Conservation (phyloP, 371 early-diverging fungal species). For the Mucor sp. region DNA sequence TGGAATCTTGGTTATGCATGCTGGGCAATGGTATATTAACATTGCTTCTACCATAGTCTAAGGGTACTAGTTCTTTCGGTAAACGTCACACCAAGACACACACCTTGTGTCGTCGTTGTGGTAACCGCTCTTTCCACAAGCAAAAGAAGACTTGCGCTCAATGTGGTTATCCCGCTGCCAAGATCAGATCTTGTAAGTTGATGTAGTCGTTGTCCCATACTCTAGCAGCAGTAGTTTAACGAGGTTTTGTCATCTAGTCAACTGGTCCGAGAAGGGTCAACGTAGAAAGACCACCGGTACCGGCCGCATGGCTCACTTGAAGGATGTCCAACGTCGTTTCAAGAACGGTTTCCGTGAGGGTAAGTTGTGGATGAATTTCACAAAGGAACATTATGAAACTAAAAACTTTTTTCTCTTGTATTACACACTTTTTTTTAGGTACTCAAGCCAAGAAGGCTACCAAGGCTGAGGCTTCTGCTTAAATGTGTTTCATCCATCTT, state of each 20-base stretch:
- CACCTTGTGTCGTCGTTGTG: constrained; percentile 98
- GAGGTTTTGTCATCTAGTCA: constrained; percentile 52
- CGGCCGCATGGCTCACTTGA: constrained; percentile 98
- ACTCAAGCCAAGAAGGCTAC: constrained; percentile 59
- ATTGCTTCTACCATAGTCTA: constrained; percentile 68
- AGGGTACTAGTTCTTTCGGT: constrained; percentile 99
- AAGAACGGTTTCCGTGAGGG: constrained; percentile 98
- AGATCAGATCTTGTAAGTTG: constrained; percentile 90
- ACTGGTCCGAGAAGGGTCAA: constrained; percentile 97
- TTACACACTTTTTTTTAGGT: neutral
- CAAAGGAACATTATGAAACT: neutral
- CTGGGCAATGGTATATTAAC: neutral
- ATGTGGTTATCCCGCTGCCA: constrained; percentile 99
- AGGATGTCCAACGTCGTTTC: constrained; percentile 89
- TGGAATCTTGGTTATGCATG: neutral
- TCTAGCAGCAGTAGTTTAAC: no score
- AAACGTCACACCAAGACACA: constrained; percentile 99
- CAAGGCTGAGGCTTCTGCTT: constrained; percentile 45
- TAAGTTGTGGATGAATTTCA: constrained; percentile 19
- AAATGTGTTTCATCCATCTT: constrained; percentile 5
- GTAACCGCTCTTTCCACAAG: constrained; percentile 98
- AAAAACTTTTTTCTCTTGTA: neutral
- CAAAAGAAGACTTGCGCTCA: constrained; percentile 99
- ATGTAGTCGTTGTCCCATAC: no score
- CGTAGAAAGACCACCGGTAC: constrained; percentile 99